A percentile compares a stretch with the other conserved stretches of the same genome.
Conservation (phyloP, 305 asterid genomes). For the Caryopteris hybrid region DNA sequence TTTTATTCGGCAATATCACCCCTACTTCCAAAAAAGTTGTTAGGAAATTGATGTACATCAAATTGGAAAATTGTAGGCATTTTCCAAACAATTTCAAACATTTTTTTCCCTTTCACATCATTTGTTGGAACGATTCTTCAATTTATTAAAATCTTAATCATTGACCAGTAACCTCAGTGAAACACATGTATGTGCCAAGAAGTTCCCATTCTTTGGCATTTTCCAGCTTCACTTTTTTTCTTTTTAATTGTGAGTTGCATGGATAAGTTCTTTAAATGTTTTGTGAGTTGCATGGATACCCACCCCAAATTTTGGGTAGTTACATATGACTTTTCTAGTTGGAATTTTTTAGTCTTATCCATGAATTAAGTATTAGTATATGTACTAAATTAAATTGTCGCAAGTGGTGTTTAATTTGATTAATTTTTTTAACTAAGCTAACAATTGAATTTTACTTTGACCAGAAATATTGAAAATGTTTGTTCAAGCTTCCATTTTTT, state of each 20-base stretch:
- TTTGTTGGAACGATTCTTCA: neutral
- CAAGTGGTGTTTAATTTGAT: no score
- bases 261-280: neutral
- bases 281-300: neutral
- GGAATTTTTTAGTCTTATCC: no score
- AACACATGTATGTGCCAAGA: neutral
- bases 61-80: neutral
- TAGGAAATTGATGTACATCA: neutral
- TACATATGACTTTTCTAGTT: no score
- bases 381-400: no score
- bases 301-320: neutral
- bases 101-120: slow-evolving; percentile 6
- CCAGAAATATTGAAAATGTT: no score
- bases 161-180: neutral
- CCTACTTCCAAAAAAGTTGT: no score
- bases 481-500: no score
- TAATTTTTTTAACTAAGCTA: no score
- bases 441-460: no score
- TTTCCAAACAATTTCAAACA: neutral
- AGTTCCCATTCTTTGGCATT: neutral
- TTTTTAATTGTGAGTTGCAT: neutral
- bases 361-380: no score
- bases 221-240: neutral
- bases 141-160: no score
- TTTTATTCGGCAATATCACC: no score